Conservation (phyloP, 169 alveolate genomes). For the Pseudocohnilembus persalinus region DNA sequence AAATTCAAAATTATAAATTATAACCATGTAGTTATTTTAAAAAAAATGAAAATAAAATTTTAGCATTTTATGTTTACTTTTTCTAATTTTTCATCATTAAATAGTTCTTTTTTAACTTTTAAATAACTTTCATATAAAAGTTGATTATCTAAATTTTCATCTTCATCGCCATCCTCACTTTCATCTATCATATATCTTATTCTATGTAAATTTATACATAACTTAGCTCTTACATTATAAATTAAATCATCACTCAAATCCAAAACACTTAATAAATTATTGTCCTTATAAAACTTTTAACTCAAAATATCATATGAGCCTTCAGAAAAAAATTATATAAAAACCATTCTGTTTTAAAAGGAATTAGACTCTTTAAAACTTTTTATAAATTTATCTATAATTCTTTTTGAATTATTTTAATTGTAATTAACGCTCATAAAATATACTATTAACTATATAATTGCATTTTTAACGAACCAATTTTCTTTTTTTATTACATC, state of each 20-base stretch:
- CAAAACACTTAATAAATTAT: not conserved
- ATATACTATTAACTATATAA: too few relatives aligned
- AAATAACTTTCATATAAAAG: not conserved
- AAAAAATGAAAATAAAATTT: too few relatives aligned
- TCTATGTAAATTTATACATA: not conserved
- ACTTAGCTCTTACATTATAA: not conserved
- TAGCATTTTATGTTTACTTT: too few relatives aligned
- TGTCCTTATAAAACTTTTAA: not conserved
- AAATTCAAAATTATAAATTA: too few relatives aligned
- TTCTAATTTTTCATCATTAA: not conserved
- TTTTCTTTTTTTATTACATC: not conserved
- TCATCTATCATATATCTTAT: not conserved
- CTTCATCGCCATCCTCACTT: not conserved
- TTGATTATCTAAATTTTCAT: too few relatives aligned
- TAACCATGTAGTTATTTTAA: too few relatives aligned
- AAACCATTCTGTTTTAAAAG: not conserved
- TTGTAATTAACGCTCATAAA: not conserved
- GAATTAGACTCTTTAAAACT: not conserved
- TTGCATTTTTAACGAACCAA: not conserved
- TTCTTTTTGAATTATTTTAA: not conserved
- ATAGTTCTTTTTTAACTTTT: too few relatives aligned
- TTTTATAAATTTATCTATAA: too few relatives aligned
- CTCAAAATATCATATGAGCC: not conserved
- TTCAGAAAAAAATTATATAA: too few relatives aligned
- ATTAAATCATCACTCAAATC: not conserved